Percentiles rank a stretch among this genome's conserved stretches.
These are phyloP conservation scores for Aspergillus sclerotioniger DNA, from an alignment of 495 filamentous ascomycete genomes.

Conservation along the genomic window DNA sequence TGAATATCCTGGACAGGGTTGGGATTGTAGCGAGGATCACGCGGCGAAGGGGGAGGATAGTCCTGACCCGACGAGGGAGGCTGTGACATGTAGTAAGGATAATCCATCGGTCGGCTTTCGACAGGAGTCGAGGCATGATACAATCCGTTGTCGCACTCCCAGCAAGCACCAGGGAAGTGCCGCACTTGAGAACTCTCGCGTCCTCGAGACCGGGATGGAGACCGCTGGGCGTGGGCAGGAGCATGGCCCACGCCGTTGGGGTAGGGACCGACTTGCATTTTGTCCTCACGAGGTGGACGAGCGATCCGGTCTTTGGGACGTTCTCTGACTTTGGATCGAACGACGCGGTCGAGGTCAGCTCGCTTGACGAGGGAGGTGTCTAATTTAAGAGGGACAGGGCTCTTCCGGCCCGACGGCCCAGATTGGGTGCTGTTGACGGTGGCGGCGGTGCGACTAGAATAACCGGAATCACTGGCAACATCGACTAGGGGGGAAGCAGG, in stretches of 20 bases:
- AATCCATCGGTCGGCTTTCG: constrained; percentile 34
- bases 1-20: constrained; percentile 29
- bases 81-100: constrained; percentile 25
- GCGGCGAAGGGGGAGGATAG: constrained; percentile 31
- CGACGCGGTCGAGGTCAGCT: constrained; percentile 30
- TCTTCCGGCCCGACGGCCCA: constrained; percentile 46
- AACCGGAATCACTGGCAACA: constrained; percentile 60
- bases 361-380: constrained; percentile 32
- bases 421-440: constrained; percentile 56
- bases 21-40: constrained; percentile 25
- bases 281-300: constrained; percentile 34
- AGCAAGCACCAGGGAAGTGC: constrained; percentile 30
- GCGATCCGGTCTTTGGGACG: constrained; percentile 32
- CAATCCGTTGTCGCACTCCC: constrained; percentile 33
- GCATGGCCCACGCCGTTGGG: constrained; percentile 26
- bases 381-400: constrained; percentile 40
- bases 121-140: constrained; percentile 34
- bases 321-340: constrained; percentile 35
- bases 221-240: constrained; percentile 31
- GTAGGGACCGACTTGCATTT: constrained; percentile 39
- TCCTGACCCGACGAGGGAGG: constrained; percentile 30
- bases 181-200: constrained; percentile 31
- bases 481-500: constrained; percentile 40
- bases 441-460: constrained; percentile 62
- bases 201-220: constrained; percentile 36